Conservation (phyloP, 768 basidiomycete species). For the Tylopilus vinaceipallidus region DNA sequence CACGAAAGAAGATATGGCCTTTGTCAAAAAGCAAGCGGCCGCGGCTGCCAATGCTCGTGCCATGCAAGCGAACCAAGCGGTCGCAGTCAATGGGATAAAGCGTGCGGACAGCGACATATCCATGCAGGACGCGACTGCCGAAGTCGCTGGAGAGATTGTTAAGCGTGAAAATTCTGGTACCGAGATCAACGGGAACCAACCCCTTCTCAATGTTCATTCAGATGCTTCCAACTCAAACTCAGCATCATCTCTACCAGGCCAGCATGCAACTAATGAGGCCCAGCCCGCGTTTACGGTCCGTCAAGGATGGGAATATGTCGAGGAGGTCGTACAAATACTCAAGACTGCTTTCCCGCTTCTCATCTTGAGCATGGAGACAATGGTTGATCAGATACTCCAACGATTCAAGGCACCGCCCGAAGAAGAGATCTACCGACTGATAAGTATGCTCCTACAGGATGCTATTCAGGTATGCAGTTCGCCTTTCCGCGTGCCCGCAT, state of each 20-base stretch:
- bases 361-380: slow-evolving; percentile 92
- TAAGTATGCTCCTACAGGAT: slow-evolving; percentile 84
- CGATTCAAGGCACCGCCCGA: slow-evolving; percentile 88
- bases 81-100: slow-evolving; percentile 24
- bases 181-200: slow-evolving; percentile 30
- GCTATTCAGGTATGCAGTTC: slow-evolving; percentile 65
- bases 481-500: not conserved
- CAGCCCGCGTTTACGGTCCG: slow-evolving; percentile 40
- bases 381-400: slow-evolving; percentile 90
- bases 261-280: slow-evolving; percentile 16
- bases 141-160: slow-evolving; percentile 26
- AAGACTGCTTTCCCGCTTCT: slow-evolving; percentile 96
- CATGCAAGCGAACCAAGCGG: slow-evolving; percentile 34
- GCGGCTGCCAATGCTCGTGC: slow-evolving; percentile 34
- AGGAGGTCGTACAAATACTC: slow-evolving; percentile 89
- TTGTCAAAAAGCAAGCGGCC: slow-evolving; percentile 43
- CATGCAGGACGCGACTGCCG: slow-evolving; percentile 29
- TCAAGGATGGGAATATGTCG: slow-evolving; percentile 86
- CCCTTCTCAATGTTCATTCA: slow-evolving; percentile 10
- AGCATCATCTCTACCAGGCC: slow-evolving; percentile 10
- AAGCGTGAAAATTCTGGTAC: slow-evolving; percentile 20
- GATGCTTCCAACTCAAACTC: slow-evolving; percentile 17
- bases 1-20: slow-evolving; percentile 64
- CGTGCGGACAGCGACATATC: slow-evolving; percentile 31
- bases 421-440: slow-evolving; percentile 91